Base-by-base conservation (phyloP, 306 rosid genomes). In the Prunus mira region DNA sequence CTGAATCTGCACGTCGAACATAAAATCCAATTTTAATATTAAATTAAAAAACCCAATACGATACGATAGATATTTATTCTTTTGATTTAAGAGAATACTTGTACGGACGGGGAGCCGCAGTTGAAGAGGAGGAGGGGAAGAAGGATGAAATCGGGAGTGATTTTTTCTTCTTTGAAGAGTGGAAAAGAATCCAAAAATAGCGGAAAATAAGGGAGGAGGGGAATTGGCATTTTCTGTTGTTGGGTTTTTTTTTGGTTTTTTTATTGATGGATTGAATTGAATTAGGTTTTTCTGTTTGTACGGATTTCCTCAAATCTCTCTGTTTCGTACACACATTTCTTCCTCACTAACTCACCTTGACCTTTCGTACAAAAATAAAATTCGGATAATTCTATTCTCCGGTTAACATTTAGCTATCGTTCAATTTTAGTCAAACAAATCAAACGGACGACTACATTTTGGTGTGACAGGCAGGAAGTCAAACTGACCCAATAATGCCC, bases 231-330 rank as follows among this genome's bases (percentile, higher is more conserved):
- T 10, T 5, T 10, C 22, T 63, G 24, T 15, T 17, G 43, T 28
- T 28, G 22, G 12, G 6, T 7, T 61, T 13, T 1, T 60, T 1
- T 30, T 6, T n/a, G n/a, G n/a, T 47, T 47, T 24, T 24, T 32
- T 32, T 10, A 9, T 10, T 47, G 17, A 13, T 12, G 24, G 62
- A 5, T 67, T 12, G 6, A 19, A 11, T 34, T 38, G 11, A 30
- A 30, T 2, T 46, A 10, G 6, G 56, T 46, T 67, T 11, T 12
- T 41, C 20, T 20, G 12, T 51, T 72, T 72, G 51, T 55, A 38
- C 10, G 76, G 76, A 72, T 34, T 22, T 38, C 76, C 76, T 17
- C 12, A 20, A 34, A 56, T 72, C 9, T 38, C 65, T 55, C 75
- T 5, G 20, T n/a, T 71, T 71, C 24, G 24, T 30, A 28, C 9